Conservation (phyloP, 495 filamentous ascomycete genomes). For the Parmelia sp. region DNA sequence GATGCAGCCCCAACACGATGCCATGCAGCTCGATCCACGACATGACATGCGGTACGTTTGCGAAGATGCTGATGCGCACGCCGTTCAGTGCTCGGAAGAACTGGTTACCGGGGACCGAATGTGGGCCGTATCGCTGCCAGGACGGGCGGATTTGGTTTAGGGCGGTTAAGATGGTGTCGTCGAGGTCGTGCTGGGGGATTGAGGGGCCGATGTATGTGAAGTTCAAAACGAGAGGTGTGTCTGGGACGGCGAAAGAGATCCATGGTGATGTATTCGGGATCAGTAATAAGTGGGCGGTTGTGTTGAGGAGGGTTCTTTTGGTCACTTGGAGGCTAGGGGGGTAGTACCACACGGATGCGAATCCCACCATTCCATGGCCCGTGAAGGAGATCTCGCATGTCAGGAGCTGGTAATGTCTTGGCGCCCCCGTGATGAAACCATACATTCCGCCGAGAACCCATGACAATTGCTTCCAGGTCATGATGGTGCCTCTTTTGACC, state of each 20-base stretch:
- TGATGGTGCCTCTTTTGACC: too few relatives aligned
- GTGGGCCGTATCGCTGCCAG: neutral
- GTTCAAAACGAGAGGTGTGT: neutral
- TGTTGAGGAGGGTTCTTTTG: neutral
- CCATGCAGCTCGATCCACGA: neutral
- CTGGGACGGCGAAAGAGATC: neutral
- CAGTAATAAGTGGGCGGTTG: neutral
- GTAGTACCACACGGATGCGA: neutral
- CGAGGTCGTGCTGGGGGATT: neutral
- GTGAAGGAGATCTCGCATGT: neutral
- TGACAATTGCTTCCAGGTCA: neutral
- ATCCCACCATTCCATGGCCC: neutral
- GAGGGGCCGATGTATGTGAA: neutral
- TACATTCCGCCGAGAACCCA: neutral
- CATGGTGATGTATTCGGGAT: neutral
- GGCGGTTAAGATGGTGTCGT: neutral
- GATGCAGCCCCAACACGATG: neutral
- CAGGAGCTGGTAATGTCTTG: neutral
- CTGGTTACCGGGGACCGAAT: neutral
- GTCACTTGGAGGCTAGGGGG: neutral
- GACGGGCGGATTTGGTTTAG: neutral
- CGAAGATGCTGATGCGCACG: neutral
- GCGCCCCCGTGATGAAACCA: neutral
- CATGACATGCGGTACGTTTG: neutral
- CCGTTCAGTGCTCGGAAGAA: neutral